Evolutionary conservation across 306 rosid species (phyloP), one percentile per base, ranked within the genome.

Genomic region (Prinsepia uniflora): DNA sequence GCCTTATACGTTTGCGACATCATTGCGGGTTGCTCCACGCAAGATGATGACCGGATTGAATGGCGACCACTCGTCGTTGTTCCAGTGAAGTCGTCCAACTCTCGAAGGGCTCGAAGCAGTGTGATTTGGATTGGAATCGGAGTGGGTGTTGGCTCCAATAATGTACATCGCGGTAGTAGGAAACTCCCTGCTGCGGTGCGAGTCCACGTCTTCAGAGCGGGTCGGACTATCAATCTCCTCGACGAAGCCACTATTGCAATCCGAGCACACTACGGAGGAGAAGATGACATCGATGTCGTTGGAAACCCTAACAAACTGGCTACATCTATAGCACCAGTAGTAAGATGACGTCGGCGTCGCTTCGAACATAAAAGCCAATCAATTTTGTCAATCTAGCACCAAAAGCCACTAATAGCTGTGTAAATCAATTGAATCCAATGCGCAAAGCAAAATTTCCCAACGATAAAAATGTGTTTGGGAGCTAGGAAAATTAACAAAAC

Each of bases 281-380:
- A 42, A 59, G 61, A 15, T 10, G 43, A 14, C 84, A 1, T 79
- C 18, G 6, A 73, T 85, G 1, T 55, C 80, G 44, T 70, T 79
- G 62, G 45, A 63, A n/a, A 76, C 84, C 58, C 89, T 78, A 0
- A 92, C 77, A 56, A 87, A 82, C 1, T 89, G 92, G 62, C 83
- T 86, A 76, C 98, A 89, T 17, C 92, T 75, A 77, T 89, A 85
- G 66, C 98, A 92, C 98, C 96, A 89, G 75, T 80, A 85, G 20
- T 30, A 30, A 30, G 36, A 30, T 30, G 36, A 30, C 36, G 88
- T 83, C 12, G 84, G 62, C 52, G 83, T 78, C 71, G 81, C 78
- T 34, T 64, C 59, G 13, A 90, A 80, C 75, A 58, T 71, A 66
- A 70, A 7, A 11, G 24, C 36, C 41, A 61, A 61, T 61, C 66